A percentile compares a stretch with the other conserved stretches of the same genome.
phyloP scores from a whole-genome alignment of 371 early-diverging fungal species.

The Fennellomyces sp. region DNA sequence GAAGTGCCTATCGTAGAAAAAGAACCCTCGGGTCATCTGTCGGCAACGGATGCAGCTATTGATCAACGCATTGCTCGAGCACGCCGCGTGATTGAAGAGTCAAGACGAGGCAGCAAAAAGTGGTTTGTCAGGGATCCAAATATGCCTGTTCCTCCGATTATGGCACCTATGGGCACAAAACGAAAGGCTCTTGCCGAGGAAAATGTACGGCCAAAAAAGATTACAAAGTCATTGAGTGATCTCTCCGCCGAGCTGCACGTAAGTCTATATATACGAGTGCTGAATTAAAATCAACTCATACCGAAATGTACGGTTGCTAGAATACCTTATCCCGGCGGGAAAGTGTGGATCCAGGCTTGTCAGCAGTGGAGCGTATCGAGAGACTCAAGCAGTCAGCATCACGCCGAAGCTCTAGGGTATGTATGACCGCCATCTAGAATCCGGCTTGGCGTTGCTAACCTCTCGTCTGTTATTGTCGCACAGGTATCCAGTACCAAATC shows the following conservation, averaged over 20 bases:
- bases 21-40: background rate
- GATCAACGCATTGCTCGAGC: slow-evolving; percentile 1
- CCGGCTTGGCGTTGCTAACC: too few species aligned
- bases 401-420: background rate
- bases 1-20: background rate
- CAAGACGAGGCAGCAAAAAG: background rate
- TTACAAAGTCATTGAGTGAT: too few species aligned
- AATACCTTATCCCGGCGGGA: background rate
- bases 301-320: background rate
- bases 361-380: background rate
- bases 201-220: too few species aligned
- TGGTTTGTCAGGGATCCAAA: background rate
- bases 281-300: background rate
- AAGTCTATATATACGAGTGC: background rate
- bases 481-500: background rate
- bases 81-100: background rate
- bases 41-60: background rate
- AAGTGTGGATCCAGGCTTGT: background rate
- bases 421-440: too few species aligned
- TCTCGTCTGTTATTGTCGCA: background rate
- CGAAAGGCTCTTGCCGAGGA: too few species aligned
- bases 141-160: background rate
- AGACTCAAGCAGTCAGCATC: background rate
- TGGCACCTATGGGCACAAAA: too few species aligned
- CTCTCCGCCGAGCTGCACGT: too few species aligned